Conservation (phyloP, 2,329 filamentous ascomycete genomes). For the Cladosporium sp. region DNA sequence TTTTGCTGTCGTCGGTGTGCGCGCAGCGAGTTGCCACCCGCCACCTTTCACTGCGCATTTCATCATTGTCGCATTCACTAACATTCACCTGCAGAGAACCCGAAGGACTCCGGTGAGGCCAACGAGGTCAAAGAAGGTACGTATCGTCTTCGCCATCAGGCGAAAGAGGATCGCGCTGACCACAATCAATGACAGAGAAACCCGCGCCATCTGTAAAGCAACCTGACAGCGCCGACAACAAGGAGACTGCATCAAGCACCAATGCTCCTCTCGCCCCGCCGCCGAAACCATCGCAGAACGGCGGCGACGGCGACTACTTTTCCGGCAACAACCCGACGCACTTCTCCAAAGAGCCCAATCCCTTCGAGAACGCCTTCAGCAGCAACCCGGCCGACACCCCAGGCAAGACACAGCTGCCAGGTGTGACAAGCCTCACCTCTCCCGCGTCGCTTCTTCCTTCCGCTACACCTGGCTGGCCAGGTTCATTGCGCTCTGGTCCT, state of each 20-base stretch:
- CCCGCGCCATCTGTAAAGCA: slow-evolving; percentile 30
- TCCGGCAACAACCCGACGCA: slow-evolving; percentile 38
- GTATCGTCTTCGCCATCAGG: background rate
- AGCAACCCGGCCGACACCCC: slow-evolving; percentile 65
- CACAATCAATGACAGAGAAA: slow-evolving; percentile 14
- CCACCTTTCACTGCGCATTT: background rate
- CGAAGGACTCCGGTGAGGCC: slow-evolving; percentile 2
- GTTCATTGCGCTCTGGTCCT: slow-evolving; percentile 84
- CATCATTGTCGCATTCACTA: slow-evolving; percentile 6
- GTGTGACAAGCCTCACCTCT: slow-evolving; percentile 84
- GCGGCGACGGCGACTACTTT: slow-evolving; percentile 43
- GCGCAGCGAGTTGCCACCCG: background rate
- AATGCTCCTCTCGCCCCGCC: slow-evolving; percentile 48
- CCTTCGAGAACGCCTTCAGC: slow-evolving; percentile 92
- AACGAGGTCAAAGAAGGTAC: slow-evolving; percentile 11
- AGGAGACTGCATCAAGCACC: slow-evolving; percentile 30
- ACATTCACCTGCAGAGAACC: slow-evolving; percentile 1
- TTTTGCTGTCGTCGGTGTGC: background rate
- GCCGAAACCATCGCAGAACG: slow-evolving; percentile 38
- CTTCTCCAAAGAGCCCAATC: slow-evolving; percentile 81
- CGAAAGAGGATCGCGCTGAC: slow-evolving; percentile 12
- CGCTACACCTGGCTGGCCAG: slow-evolving; percentile 74
- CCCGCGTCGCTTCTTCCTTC: slow-evolving; percentile 68
- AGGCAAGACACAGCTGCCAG: slow-evolving; percentile 71
- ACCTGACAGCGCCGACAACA: slow-evolving; percentile 25